Conservation (phyloP, 163 green algal species). For the Trebouxiophyceae sp. region DNA sequence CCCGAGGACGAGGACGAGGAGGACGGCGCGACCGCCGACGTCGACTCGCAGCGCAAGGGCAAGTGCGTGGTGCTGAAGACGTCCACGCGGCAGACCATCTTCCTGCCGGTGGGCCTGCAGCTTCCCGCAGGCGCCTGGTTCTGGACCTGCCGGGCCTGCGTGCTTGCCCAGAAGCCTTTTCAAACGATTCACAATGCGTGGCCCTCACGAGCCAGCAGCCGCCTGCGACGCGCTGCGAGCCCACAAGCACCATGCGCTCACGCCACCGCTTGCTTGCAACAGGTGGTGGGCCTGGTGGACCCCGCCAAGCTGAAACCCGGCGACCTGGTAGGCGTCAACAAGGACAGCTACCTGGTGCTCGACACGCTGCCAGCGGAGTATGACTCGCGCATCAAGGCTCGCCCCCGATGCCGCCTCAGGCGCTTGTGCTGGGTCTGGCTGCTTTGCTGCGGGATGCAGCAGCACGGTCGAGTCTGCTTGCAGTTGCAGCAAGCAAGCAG, state of each 20-base stretch:
- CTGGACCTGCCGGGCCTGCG: too few relatives aligned
- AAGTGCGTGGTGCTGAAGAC: conserved; percentile 99
- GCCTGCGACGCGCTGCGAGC: too few relatives aligned
- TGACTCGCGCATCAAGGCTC: conserved; percentile 96
- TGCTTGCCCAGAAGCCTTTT: too few relatives aligned
- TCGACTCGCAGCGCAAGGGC: conserved; percentile 76
- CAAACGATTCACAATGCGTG: too few relatives aligned
- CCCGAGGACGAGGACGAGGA: conserved; percentile 89
- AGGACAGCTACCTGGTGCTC: conserved; percentile 97
- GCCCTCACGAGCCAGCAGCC: too few relatives aligned
- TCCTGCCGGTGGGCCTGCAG: conserved; percentile 76
- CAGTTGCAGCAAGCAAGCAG: too few relatives aligned
- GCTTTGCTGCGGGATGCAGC: too few relatives aligned
- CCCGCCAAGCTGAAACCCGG: conserved; percentile 74
- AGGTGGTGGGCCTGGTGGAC: conserved; percentile 85
- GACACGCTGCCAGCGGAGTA: conserved; percentile 98
- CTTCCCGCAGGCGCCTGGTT: too few relatives aligned
- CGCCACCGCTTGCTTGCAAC: too few relatives aligned
- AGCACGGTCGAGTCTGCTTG: too few relatives aligned
- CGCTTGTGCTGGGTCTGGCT: too few relatives aligned
- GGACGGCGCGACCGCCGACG: conserved; percentile 80
- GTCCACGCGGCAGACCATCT: conserved; percentile 96
- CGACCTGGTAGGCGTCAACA: conserved; percentile 98
- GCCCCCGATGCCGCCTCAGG: too few relatives aligned
- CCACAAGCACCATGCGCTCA: conserved; percentile 97